phyloP scores from a whole-genome alignment of 495 filamentous ascomycete species.

The Diplogelasinospora grovesii region DNA sequence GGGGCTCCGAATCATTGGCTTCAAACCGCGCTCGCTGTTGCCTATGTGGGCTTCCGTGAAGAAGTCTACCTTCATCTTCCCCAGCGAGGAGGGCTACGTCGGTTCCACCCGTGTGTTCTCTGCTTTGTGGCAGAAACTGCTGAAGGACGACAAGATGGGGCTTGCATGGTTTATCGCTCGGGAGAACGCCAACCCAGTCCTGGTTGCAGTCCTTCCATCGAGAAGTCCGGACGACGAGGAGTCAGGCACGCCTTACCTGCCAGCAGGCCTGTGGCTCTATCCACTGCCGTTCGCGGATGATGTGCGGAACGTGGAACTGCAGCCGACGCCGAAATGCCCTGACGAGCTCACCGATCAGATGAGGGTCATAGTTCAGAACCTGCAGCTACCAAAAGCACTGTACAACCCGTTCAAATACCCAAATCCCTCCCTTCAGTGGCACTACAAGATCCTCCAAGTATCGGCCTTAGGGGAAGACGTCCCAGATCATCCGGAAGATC shows the following conservation, averaged over 20 bases:
- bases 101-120: constrained; percentile 91
- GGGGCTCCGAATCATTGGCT: constrained; percentile 85
- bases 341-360: constrained; percentile 72
- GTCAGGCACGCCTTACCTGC: constrained; percentile 57
- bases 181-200: constrained; percentile 64
- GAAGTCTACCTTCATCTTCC: constrained; percentile 88
- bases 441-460: constrained; percentile 90
- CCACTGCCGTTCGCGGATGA: constrained; percentile 90
- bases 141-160: constrained; percentile 68
- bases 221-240: constrained; percentile 56
- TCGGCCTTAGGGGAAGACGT: constrained; percentile 88
- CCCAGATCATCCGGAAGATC: constrained; percentile 73
- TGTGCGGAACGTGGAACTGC: constrained; percentile 57
- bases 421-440: constrained; percentile 95
- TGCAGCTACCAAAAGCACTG: constrained; percentile 79
- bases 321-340: constrained; percentile 50
- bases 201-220: constrained; percentile 78
- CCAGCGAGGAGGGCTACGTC: constrained; percentile 80
- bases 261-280: constrained; percentile 83
- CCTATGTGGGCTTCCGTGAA: constrained; percentile 81
- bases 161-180: constrained; percentile 87
- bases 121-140: constrained; percentile 80
- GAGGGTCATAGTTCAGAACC: constrained; percentile 71
- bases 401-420: constrained; percentile 87
- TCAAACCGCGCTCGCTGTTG: constrained; percentile 72